Conservation (phyloP, 2,329 filamentous ascomycete genomes). For the Penicillium sp. region DNA sequence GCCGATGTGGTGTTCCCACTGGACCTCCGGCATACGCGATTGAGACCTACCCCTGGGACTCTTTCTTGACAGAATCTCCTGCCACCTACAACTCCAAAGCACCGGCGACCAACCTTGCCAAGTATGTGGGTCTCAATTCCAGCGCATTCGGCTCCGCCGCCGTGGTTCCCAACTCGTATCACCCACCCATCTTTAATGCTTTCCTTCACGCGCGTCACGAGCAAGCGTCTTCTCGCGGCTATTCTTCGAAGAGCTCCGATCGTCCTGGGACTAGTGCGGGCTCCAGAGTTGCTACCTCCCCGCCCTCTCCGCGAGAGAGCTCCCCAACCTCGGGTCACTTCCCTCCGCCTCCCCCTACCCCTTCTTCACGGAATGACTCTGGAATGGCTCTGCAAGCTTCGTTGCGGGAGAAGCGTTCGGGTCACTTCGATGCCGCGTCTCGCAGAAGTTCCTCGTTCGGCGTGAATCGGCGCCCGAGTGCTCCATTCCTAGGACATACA, state of each 20-base stretch:
- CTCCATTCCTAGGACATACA: constrained; percentile 70
- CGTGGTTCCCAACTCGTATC: constrained; percentile 51
- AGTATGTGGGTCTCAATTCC: constrained; percentile 87
- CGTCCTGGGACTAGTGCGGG: constrained; percentile 73
- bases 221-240: constrained; percentile 46
- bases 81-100: constrained; percentile 74
- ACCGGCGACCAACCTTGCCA: constrained; percentile 70
- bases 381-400: constrained; percentile 84
- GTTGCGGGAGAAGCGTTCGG: constrained; percentile 89
- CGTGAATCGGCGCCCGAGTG: constrained; percentile 65
- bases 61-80: constrained; percentile 83
- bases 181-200: constrained; percentile 81
- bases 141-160: constrained; percentile 73
- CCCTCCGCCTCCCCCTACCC: constrained; percentile 71
- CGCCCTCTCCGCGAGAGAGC: constrained; percentile 57
- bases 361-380: constrained; percentile 86
- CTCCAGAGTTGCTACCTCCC: constrained; percentile 49
- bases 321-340: constrained; percentile 80
- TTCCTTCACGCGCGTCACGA: constrained; percentile 77
- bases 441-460: constrained; percentile 92
- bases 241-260: constrained; percentile 53
- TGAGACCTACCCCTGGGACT: constrained; percentile 87
- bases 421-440: constrained; percentile 80
- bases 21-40: constrained; percentile 91
- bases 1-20: constrained; percentile 79